Percentiles rank a stretch among this genome's conserved stretches.
phyloP scores from a whole-genome alignment of 2,329 filamentous ascomycete genomes.

The Xylaria sp. region DNA sequence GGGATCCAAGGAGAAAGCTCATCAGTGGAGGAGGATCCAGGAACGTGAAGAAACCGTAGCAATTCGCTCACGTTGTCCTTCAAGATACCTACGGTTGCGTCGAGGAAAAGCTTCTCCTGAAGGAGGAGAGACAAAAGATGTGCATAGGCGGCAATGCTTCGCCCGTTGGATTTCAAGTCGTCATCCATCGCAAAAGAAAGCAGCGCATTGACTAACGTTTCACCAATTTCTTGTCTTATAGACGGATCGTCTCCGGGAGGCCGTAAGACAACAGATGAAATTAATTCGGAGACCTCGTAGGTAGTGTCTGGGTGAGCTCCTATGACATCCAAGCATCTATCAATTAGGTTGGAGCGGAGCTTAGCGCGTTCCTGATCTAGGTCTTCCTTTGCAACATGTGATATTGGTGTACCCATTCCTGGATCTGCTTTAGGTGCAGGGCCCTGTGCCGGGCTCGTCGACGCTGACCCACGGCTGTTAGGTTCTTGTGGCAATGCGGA shows the following conservation, averaged over 20 bases:
- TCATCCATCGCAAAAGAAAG: constrained; percentile 69
- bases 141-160: constrained; percentile 81
- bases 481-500: constrained; percentile 34
- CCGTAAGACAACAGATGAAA: constrained; percentile 72
- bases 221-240: constrained; percentile 73
- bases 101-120: constrained; percentile 82
- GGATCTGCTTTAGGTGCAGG: constrained; percentile 30
- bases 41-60: constrained; percentile 77
- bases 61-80: constrained; percentile 78
- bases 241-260: constrained; percentile 56
- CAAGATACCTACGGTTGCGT: constrained; percentile 73
- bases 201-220: constrained; percentile 82
- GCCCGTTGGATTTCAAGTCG: constrained; percentile 65
- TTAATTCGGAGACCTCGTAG: constrained; percentile 88
- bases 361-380: constrained; percentile 75
- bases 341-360: constrained; percentile 80
- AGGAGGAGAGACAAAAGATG: constrained; percentile 89
- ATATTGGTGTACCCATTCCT: constrained; percentile 23
- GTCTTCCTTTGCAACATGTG: constrained; percentile 71
- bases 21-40: constrained; percentile 69
- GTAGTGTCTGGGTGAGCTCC: constrained; percentile 86
- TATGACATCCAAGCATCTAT: constrained; percentile 88
- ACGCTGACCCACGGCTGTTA: constrained; percentile 34
- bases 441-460: constrained; percentile 31
- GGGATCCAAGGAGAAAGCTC: constrained; percentile 92